Base-by-base conservation (phyloP, 2,329 filamentous ascomycete species). In the Paraphoma chrysanthemicola region DNA sequence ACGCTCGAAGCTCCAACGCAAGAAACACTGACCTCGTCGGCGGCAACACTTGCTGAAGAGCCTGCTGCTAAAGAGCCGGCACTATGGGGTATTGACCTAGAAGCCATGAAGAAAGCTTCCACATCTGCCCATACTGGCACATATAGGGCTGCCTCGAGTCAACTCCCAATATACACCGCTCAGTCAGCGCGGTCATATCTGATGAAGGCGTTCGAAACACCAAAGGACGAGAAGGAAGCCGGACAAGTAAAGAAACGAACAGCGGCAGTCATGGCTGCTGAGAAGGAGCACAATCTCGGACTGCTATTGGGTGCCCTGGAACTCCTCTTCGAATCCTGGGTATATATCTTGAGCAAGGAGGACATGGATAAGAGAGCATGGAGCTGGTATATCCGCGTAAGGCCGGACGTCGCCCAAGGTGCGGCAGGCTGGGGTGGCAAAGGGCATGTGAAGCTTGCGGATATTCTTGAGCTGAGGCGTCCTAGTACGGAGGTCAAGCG, bases 371-470 rank as follows among this genome's bases (percentile, higher is more conserved):
- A 83, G 59, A 85, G 88, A 56, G 90, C 91, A 16, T 96, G 92
- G 91, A 80, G 80, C 10, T 96, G 92, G 92, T 96, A 96, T 75
- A 81, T 90, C 1, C 83, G 85, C 18, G 86, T 93, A 17, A 82
- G 93, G 60, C 92, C 92, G 0, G 88, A 91, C 17, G 90, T 96
- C 2, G 87, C 90, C 56, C 78, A 82, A 54, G 93, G 92, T 0
- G 85, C 86, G 46, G 85, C 87, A 17, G 92, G 93, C 1, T 96
- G 92, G 92, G 92, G 92, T 29, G 90, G 89, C 11, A 95, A 94
- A 75, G 91, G 90, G 1, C 79, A 81, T 51, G 80, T 96, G 29
- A 87, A 82, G 63, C 73, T 96, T 36, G 79, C 79, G 12, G 86
- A 87, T 62, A 91, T 96, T 41, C 62, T 78, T 18, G 66, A 64